Conservation (phyloP, 352 stramenopile species). For the Globisporangium nodosum region DNA sequence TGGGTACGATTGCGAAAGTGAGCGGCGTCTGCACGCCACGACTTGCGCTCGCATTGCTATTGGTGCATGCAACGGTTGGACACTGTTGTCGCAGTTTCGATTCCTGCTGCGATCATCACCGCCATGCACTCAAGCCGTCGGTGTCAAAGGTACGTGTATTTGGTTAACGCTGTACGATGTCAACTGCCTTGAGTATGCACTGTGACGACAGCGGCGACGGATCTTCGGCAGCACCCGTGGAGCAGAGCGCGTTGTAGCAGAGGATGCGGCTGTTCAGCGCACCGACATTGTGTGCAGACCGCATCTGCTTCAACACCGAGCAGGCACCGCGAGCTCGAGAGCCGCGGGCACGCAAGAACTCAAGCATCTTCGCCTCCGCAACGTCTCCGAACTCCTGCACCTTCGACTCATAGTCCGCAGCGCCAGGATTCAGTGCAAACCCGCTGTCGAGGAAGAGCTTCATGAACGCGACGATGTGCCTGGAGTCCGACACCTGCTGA, state of each 20-base stretch:
- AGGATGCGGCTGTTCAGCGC: background rate
- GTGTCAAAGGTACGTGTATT: too few species aligned
- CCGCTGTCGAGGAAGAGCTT: constrained; percentile 1
- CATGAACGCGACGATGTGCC: constrained; percentile 3
- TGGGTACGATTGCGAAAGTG: too few species aligned
- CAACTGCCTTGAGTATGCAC: too few species aligned
- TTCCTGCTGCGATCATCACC: too few species aligned
- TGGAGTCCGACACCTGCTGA: background rate
- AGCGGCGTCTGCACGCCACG: too few species aligned
- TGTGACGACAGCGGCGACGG: too few species aligned
- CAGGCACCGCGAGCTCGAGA: background rate
- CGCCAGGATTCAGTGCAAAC: background rate
- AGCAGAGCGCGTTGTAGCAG: background rate
- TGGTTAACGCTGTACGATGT: too few species aligned
- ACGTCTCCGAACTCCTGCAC: background rate
- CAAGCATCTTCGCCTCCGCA: background rate
- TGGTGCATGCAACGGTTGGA: too few species aligned
- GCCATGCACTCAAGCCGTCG: too few species aligned
- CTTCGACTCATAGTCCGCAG: background rate
- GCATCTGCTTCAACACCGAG: constrained; percentile 1
- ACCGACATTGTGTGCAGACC: background rate
- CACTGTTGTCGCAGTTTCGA: too few species aligned
- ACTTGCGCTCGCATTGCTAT: too few species aligned
- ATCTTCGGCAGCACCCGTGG: background rate
- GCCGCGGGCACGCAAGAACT: background rate